phyloP scores from a whole-genome alignment of 2,329 filamentous ascomycete genomes.

The Ascochyta fabae region DNA sequence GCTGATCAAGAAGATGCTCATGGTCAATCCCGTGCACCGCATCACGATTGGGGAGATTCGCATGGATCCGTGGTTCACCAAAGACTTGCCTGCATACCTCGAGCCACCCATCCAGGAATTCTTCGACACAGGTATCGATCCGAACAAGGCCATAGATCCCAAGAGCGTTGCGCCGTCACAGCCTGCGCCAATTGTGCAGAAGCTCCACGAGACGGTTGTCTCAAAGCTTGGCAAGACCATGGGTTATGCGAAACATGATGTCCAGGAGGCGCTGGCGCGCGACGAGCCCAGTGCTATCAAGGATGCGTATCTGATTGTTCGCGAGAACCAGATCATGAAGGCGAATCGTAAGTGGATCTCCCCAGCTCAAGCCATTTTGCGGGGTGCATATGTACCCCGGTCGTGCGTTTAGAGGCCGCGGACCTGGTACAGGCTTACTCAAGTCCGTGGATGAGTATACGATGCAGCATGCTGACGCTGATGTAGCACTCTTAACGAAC shows the following conservation, averaged over 20 bases:
- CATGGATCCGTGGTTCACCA: slow-evolving; percentile 90
- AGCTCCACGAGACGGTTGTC: slow-evolving; percentile 89
- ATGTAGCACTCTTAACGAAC: slow-evolving; percentile 61
- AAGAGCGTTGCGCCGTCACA: slow-evolving; percentile 76
- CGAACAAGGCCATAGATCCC: slow-evolving; percentile 86
- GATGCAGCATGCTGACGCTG: slow-evolving; percentile 21
- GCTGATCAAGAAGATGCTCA: slow-evolving; percentile 90
- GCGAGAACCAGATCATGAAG: slow-evolving; percentile 97
- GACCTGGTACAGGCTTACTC: background rate
- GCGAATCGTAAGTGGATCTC: slow-evolving; percentile 75
- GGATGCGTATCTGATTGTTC: slow-evolving; percentile 96
- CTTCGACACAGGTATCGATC: slow-evolving; percentile 90
- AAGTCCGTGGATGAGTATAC: background rate
- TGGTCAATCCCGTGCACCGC: slow-evolving; percentile 92
- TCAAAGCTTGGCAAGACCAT: slow-evolving; percentile 97
- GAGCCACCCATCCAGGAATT: slow-evolving; percentile 90
- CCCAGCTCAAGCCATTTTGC: background rate
- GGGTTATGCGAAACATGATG: slow-evolving; percentile 94
- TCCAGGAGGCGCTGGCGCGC: slow-evolving; percentile 89
- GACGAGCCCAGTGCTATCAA: slow-evolving; percentile 98
- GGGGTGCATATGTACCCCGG: slow-evolving; percentile 9
- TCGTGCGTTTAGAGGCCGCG: background rate
- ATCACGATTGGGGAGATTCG: slow-evolving; percentile 94
- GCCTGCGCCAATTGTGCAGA: slow-evolving; percentile 79
- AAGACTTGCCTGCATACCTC: slow-evolving; percentile 85